Evolutionary conservation across 805 yeast species (phyloP), one percentile per base, ranked within the genome.

Genomic region (Starmerella floris): DNA sequence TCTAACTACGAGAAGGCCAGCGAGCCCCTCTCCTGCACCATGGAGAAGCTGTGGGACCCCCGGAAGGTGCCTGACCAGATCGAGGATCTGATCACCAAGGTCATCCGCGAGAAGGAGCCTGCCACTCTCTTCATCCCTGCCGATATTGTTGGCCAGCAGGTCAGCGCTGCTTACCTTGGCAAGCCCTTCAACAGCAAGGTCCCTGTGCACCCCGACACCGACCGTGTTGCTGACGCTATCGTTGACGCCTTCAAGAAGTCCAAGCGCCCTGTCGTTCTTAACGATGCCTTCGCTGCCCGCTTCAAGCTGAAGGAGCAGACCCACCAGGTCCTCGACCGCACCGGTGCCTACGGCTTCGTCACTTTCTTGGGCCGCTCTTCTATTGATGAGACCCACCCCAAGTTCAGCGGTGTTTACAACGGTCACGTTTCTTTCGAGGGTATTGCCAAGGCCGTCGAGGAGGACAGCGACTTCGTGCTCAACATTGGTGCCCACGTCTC

Each of bases 41-140:
- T 73, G 31, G 78, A 70, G 53, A 62, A 68, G 35, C 54, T 79
- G 36, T 61, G 51, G 41, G 66, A 69, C 47, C 62, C 74, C 6
- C 49, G 57, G 0, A 58, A 62, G 9, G 81, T 77, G 1, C 65
- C 77, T 27, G 62, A 62, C 20, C 75, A 79, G 57, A 73, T 87
- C 42, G 96, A 87, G 58, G 62, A 63, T 20, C 79, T 83, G 5
- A 70, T 87, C 42, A 56, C 54, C 35, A 64, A 68, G 16, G 74
- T 83, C 23, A 62, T 74, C 50, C 64, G 59, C 30, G 66, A 71
- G 36, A 75, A 78, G 30, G 74, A 77, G 57, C 96, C 96, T 0
- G 95, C 94, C 15, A 85, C 80, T 55, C 58, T 85, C 38, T 83
- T 74, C 57, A 59, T 87, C 37, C 95, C 96, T 1, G 64, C 72